Evolutionary conservation across 129 eudicot genomes (phyloP).

Genomic region (Artemisia tridentata): DNA sequence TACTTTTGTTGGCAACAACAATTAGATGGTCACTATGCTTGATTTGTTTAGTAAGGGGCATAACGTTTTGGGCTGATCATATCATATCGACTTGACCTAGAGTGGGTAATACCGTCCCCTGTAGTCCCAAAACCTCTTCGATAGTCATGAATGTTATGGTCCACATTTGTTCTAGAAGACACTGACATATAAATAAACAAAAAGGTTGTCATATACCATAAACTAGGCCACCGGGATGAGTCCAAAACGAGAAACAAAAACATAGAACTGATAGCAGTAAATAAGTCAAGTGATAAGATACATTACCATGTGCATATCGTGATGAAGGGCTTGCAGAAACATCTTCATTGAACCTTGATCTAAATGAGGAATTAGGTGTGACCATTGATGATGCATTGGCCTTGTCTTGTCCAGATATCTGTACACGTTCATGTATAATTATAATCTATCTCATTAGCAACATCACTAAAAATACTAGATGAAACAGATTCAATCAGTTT

Average conservation of each 20-base stretch:
- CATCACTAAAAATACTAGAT: not conserved
- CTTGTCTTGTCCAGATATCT: slow-evolving; percentile 89
- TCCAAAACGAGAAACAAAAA: not conserved
- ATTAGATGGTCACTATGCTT: not conserved
- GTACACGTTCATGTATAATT: slow-evolving; percentile 33
- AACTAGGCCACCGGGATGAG: slow-evolving; percentile 10
- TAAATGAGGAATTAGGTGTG: slow-evolving; percentile 36
- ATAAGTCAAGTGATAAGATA: slow-evolving; percentile 5
- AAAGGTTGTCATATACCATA: slow-evolving; percentile 15
- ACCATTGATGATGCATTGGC: slow-evolving; percentile 29
- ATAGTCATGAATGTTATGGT: slow-evolving; percentile 43
- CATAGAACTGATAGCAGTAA: slow-evolving; percentile 2
- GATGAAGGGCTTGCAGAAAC: slow-evolving; percentile 33
- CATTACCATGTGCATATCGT: slow-evolving; percentile 46
- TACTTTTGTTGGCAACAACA: slow-evolving; percentile 13
- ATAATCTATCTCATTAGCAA: not conserved
- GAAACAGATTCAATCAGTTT: not conserved
- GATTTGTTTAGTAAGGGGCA: slow-evolving; percentile 18
- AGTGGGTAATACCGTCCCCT: slow-evolving; percentile 34
- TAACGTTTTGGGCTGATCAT: slow-evolving; percentile 21
- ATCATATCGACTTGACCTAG: slow-evolving; percentile 50
- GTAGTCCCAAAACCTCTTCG: slow-evolving; percentile 64
- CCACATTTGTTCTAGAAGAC: slow-evolving; percentile 51
- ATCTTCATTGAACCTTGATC: slow-evolving; percentile 48
- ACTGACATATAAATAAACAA: slow-evolving; percentile 39